These are phyloP conservation scores for Neonectria magnoliae DNA, from an alignment of 2,329 filamentous ascomycete genomes.

Conservation along the genomic window DNA sequence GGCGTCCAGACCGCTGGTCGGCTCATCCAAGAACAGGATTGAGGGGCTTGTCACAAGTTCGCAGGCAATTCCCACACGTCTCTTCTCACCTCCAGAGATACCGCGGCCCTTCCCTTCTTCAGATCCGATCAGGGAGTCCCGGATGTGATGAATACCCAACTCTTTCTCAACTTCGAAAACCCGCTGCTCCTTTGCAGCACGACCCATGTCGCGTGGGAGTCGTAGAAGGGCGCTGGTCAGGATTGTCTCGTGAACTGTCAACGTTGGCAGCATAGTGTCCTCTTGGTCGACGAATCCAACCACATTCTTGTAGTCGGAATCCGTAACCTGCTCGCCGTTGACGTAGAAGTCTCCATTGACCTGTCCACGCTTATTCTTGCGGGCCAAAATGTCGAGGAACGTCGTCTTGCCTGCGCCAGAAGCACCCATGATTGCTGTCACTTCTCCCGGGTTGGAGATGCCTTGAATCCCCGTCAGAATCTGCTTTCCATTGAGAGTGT, in stretches of 20 bases:
- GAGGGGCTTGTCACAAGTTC: slow-evolving; percentile 97
- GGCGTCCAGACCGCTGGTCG: slow-evolving; percentile 93
- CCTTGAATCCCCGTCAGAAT: slow-evolving; percentile 86
- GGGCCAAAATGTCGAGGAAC: slow-evolving; percentile 93
- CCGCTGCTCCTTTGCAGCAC: slow-evolving; percentile 85
- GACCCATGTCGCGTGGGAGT: slow-evolving; percentile 91
- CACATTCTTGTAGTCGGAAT: slow-evolving; percentile 88
- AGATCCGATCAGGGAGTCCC: slow-evolving; percentile 93
- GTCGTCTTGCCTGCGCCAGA: slow-evolving; percentile 98
- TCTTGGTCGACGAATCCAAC: slow-evolving; percentile 98
- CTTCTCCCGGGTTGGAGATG: slow-evolving; percentile 91
- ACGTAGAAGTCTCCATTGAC: slow-evolving; percentile 86
- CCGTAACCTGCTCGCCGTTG: slow-evolving; percentile 89
- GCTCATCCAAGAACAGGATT: slow-evolving; percentile 96
- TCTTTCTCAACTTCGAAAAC: slow-evolving; percentile 95
- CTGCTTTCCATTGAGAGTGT: slow-evolving; percentile 85
- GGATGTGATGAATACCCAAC: slow-evolving; percentile 92
- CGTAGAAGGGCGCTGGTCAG: slow-evolving; percentile 91
- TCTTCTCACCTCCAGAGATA: slow-evolving; percentile 96
- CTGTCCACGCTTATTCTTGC: slow-evolving; percentile 93
- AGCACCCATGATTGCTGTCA: slow-evolving; percentile 97
- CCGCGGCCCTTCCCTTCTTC: slow-evolving; percentile 94
- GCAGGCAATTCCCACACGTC: slow-evolving; percentile 95
- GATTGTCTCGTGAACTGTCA: slow-evolving; percentile 98
- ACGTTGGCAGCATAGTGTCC: slow-evolving; percentile 93